Conservation (phyloP, 495 filamentous ascomycete genomes). For the Aspergillus hancockii region DNA sequence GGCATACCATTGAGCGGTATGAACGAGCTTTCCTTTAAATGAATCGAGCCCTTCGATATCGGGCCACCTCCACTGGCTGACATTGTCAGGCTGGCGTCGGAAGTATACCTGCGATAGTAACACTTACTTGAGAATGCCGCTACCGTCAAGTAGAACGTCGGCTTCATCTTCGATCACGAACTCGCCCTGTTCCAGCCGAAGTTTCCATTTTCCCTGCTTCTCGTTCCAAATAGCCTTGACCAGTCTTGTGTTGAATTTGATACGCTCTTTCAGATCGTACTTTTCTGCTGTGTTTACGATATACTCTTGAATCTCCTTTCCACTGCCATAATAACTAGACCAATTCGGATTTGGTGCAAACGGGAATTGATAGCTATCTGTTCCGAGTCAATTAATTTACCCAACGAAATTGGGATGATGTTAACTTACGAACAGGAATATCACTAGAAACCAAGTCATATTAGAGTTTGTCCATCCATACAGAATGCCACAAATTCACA, state of each 20-base stretch:
- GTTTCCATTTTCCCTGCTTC: constrained; percentile 22
- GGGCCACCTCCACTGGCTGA: constrained; percentile 43
- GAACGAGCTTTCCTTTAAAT: constrained; percentile 46
- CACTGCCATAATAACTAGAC: constrained; percentile 57
- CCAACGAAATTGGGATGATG: neutral
- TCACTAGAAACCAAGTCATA: neutral
- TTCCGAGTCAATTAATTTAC: neutral
- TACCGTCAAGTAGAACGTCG: constrained; percentile 4
- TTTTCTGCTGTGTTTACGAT: constrained; percentile 52
- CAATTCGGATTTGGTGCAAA: constrained; percentile 63
- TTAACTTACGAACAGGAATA: constrained; percentile 5
- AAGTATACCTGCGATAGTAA: neutral
- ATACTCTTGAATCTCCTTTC: constrained; percentile 59
- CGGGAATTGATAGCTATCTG: constrained; percentile 43
- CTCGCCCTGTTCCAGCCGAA: constrained; percentile 1
- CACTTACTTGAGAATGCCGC: neutral
- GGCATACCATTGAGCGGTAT: constrained; percentile 47
- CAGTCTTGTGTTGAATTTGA: constrained; percentile 47
- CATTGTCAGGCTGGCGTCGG: neutral
- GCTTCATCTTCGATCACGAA: constrained; percentile 1
- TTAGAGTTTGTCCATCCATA: neutral
- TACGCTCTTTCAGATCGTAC: constrained; percentile 51
- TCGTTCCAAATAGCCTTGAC: constrained; percentile 52
- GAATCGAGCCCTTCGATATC: constrained; percentile 40
- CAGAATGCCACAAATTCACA: neutral